These are phyloP conservation scores for Stenocarpella maydis DNA, from an alignment of 2,329 filamentous ascomycete genomes.

Conservation along the genomic window DNA sequence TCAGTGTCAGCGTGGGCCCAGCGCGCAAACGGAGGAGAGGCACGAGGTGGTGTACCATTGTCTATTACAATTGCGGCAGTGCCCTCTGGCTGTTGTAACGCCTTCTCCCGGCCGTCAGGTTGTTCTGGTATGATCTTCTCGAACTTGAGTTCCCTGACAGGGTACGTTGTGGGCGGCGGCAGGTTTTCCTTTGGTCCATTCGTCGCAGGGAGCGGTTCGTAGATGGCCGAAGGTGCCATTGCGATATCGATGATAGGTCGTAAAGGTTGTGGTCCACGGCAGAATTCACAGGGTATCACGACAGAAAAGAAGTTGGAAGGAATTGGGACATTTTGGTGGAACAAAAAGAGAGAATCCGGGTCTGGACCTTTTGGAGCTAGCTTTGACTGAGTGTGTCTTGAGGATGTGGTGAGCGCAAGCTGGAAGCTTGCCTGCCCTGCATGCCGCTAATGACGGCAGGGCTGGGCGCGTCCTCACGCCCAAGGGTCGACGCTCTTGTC, in stretches of 20 bases:
- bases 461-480: constrained; percentile 20
- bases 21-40: constrained; percentile 2
- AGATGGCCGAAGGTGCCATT: constrained; percentile 53
- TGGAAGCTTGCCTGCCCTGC: constrained; percentile 27
- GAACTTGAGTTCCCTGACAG: constrained; percentile 69
- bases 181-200: constrained; percentile 54
- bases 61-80: constrained; percentile 92
- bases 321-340: too few relatives aligned
- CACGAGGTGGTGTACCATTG: constrained; percentile 73
- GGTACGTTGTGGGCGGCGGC: constrained; percentile 64
- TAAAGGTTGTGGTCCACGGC: neutral
- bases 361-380: neutral
- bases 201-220: constrained; percentile 48
- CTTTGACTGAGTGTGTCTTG: neutral
- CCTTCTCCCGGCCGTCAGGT: constrained; percentile 75
- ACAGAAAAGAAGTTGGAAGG: neutral
- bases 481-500: neutral
- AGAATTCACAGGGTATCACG: constrained; percentile 32
- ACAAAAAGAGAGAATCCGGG: too few relatives aligned
- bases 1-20: constrained; percentile 34
- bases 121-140: constrained; percentile 62
- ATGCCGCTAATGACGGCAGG: constrained; percentile 24
- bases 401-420: neutral
- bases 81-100: constrained; percentile 61
- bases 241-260: constrained; percentile 1